Base-by-base conservation (phyloP, 1,284 basidiomycete species). In the Pascua guehoae region DNA sequence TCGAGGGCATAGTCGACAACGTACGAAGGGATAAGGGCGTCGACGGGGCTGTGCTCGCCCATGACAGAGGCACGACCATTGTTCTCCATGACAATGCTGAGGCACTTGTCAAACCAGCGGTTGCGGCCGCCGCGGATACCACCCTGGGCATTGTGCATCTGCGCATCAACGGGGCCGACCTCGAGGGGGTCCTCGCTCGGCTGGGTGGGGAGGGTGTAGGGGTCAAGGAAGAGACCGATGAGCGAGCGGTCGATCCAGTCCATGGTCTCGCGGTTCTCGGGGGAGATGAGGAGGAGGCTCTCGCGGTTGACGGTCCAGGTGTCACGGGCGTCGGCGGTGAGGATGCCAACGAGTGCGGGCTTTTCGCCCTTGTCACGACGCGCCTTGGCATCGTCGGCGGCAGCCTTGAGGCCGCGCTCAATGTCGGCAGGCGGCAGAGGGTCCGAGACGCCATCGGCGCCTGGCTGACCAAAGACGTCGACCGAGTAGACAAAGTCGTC, bases 41-140 rank as follows among this genome's bases (percentile, higher is more conserved):
- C 95, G 56, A 88, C 87, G 0, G 91, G 88, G 4, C 91, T 90
- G 77, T 97, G 94, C 78, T 98, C 95, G 36, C 95, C 95, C 69
- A 86, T 86, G 54, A 90, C 88, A 41, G 91, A 90, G 4, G 90
- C 89, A 44, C 91, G 85, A 2, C 88, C 87, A 61, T 88, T 90
- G 12, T 87, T 86, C 77, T 97, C 93, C 43, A 98, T 86, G 48
- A 89, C 83, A 56, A 97, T 78, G 8, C 86, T 86, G 45, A 89
- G 83, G 2, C 88, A 83, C 79, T 98, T 98, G 80, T 98, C 95
- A 75, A 88, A 91, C 85, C 92, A 97, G 47, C 95, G 82, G 71
- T 98, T 97, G 54, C 84, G 81, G 2, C 86, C 85, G 55, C 85
- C 85, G 58, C 81, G 77, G 9, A 88, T 86, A 0, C 80, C 81